Evolutionary conservation across 192 early-diverging fungal species (phyloP), one percentile per base, ranked within the genome.

Genomic region (Allomyces macrogynus): DNA sequence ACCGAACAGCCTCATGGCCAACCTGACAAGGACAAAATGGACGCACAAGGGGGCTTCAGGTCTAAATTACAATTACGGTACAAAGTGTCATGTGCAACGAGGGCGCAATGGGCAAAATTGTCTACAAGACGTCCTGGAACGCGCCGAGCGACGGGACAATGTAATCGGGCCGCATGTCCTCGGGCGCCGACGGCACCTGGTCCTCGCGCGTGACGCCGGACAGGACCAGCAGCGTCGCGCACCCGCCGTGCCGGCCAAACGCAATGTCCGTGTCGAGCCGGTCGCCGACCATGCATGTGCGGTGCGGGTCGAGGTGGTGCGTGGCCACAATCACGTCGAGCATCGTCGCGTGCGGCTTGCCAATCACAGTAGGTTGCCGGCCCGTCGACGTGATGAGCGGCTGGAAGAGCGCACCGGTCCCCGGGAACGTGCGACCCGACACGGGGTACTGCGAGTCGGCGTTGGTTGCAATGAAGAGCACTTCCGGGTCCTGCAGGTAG

Each of bases 201-300:
- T 40, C 32, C 32, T 40, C 32, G 32, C 32, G 32, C 32, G 32
- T 40, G 32, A 40, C 32, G 32, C 32, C 32, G 0, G 32, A 40
- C 32, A 99, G 77, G 24, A 97, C 93, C 63, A 90, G 81, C 65
- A 99, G 74, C 0, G 95, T 99, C 61, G 77, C 81, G 32, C 92
- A 71, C n/a, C 86, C 84, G 66, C 92, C 92, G 22, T 81, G 69
- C 62, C 84, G 83, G 42, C 95, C 95, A 76, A 99, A 99, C 32
- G 81, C 81, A 68, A 99, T 93, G 73, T 99, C 95, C 4, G 95
- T 99, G 72, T 95, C 88, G 44, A 97, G 75, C 25, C 92, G 79
- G 71, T 99, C 95, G 24, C 95, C 95, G 57, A 99, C 86, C 95
- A 99, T 99, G 74, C 88, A 93, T 7, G 93, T 92, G 61, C 86